Conservation (phyloP, 257 asterid species). For the Jacaranda mimosifolia region DNA sequence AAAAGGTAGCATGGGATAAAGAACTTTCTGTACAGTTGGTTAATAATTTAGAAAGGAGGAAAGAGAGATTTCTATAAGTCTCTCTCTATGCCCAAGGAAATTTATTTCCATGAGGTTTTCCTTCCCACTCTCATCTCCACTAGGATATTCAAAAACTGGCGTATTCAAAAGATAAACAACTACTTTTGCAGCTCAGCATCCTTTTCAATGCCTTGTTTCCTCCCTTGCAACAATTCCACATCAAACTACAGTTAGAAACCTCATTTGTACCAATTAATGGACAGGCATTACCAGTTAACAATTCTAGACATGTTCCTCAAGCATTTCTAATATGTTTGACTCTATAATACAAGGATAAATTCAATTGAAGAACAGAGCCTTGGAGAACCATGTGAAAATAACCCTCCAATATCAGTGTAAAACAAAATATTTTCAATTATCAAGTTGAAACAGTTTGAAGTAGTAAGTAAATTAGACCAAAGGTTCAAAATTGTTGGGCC, state of each 20-base stretch:
- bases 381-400: background rate
- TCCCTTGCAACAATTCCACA: background rate
- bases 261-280: background rate
- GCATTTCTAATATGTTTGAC: background rate
- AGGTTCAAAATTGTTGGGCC: background rate
- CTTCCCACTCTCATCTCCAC: constrained; percentile 13
- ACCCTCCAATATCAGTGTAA: constrained; percentile 5
- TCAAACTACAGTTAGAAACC: background rate
- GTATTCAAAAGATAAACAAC: background rate
- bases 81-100: background rate
- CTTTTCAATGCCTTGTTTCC: background rate
- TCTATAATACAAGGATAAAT: background rate
- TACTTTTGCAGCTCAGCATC: constrained; percentile 2
- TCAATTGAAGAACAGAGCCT: background rate
- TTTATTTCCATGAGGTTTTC: background rate
- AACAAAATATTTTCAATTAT: too few species aligned
- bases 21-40: background rate
- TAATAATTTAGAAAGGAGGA: background rate
- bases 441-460: background rate
- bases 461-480: background rate
- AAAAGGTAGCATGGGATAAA: background rate
- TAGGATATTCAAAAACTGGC: background rate
- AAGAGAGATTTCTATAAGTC: background rate
- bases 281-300: background rate
- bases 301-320: background rate